phyloP scores from a whole-genome alignment of 768 basidiomycete species.

The Pisolithus orientalis region DNA sequence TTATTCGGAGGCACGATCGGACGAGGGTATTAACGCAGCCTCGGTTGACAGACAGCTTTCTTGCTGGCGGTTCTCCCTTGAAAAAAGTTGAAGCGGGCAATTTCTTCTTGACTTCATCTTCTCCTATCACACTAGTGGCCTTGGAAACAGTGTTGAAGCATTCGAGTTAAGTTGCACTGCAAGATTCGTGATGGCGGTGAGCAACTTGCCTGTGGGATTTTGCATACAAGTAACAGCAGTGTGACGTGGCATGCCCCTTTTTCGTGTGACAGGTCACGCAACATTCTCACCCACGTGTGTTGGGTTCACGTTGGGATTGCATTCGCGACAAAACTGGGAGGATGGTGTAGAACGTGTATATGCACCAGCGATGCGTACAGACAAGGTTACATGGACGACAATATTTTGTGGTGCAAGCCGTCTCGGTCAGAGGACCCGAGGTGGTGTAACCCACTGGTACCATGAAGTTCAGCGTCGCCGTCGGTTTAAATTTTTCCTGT shows the following conservation, averaged over 20 bases:
- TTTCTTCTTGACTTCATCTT: not conserved
- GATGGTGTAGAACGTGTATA: not conserved
- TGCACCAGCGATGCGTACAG: not conserved
- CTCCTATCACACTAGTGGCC: constrained; percentile 5
- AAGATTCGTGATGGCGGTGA: constrained; percentile 6
- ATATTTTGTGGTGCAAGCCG: too few species aligned
- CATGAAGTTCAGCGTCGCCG: too few species aligned
- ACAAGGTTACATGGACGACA: not conserved
- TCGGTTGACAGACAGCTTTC: not conserved
- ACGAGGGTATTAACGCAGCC: not conserved
- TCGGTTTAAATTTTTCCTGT: too few species aligned
- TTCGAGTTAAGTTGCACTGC: constrained; percentile 6
- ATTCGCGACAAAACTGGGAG: not conserved
- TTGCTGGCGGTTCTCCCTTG: not conserved
- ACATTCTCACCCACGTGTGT: not conserved
- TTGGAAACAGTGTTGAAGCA: constrained; percentile 2
- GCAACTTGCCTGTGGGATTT: constrained; percentile 7
- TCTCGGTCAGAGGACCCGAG: too few species aligned
- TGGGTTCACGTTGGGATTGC: not conserved
- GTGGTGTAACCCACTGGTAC: too few species aligned
- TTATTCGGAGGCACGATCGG: not conserved
- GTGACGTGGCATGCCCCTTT: constrained; percentile 8
- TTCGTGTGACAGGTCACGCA: not conserved
- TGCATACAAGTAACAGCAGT: not conserved
- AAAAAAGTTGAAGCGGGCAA: not conserved